Evolutionary conservation across 1,139 yeast species (phyloP).

Genomic region (Candida sanyaensis): DNA sequence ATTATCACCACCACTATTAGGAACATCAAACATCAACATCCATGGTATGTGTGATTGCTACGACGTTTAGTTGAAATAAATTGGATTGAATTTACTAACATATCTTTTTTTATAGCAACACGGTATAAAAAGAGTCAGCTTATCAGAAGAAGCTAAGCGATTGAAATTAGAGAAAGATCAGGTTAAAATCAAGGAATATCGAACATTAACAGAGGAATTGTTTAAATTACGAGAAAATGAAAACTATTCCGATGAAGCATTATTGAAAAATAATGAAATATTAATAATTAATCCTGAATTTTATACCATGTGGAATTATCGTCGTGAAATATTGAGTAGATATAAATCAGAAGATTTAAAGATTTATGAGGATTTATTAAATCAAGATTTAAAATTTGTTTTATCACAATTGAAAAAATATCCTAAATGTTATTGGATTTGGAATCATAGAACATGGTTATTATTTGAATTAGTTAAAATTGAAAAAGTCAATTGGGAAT

Average conservation of each 20-base stretch:
- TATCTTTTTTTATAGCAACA: slow-evolving; percentile 47
- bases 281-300: slow-evolving; percentile 79
- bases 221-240: slow-evolving; percentile 35
- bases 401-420: slow-evolving; percentile 58
- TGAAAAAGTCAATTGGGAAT: slow-evolving; percentile 58
- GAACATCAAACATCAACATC: neutral
- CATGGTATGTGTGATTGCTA: slow-evolving; percentile 13
- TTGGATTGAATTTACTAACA: slow-evolving; percentile 5
- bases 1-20: neutral
- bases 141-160: slow-evolving; percentile 56
- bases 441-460: slow-evolving; percentile 93
- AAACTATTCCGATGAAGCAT: slow-evolving; percentile 38
- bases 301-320: slow-evolving; percentile 87
- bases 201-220: slow-evolving; percentile 43
- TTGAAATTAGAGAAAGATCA: slow-evolving; percentile 58
- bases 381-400: slow-evolving; percentile 62
- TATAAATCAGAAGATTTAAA: slow-evolving; percentile 21
- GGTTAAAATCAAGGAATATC: slow-evolving; percentile 55
- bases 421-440: slow-evolving; percentile 96
- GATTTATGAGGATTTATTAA: slow-evolving; percentile 38
- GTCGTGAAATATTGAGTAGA: slow-evolving; percentile 66
- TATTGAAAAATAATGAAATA: slow-evolving; percentile 52
- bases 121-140: slow-evolving; percentile 63
- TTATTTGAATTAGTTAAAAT: slow-evolving; percentile 51
- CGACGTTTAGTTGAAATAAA: too few species aligned